Base-by-base conservation (phyloP, 139 green algal genomes). In the Coelastrella sp. region DNA sequence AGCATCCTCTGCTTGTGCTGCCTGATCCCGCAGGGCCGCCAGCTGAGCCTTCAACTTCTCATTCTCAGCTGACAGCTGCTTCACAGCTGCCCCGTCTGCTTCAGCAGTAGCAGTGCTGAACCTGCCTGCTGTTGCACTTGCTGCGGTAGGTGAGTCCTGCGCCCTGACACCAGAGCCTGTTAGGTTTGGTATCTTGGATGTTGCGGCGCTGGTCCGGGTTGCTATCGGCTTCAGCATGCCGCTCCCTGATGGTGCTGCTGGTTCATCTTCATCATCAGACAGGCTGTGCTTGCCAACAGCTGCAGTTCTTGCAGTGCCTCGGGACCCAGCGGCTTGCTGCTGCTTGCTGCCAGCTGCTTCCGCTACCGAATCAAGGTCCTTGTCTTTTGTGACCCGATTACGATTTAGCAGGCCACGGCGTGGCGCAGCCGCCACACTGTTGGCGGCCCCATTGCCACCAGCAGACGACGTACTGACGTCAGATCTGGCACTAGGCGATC, bases 21-120 rank as follows among this genome's bases (percentile, higher is more conserved):
- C 82, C 76, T 92, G 83, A 6, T 92, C 16, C 64, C 60, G 75
- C 56, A 90, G 76, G 32, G 71, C 75, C 56, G 59, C 74, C 83
- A 83, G 4, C 88, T 92, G 90, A 0, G 77, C 90, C 47, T 66
- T 16, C n/a, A 92, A 78, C 84, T 88, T 90, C 54, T 90, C 77
- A 78, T 88, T 92, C 78, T 92, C 90, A 11, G 78, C 56, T 14
- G 23, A 56, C 66, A 88, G 76, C 85, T 90, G 66, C 78, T 73
- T 80, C 54, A 17, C 65, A 5, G 60, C 22, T n/a, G 84, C 56
- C 4, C 71, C 54, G 83, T 22, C 83, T 7, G 84, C 23, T 54
- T 64, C 82, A 65, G 22, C 60, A 14, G 5, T 5, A 59, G 13
- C 79, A 60, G 16, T 85, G 78, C 78, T 85, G 65, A 19, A 54